Base-by-base conservation (phyloP, 495 filamentous ascomycete genomes). In the Lichenothelia convexa region DNA sequence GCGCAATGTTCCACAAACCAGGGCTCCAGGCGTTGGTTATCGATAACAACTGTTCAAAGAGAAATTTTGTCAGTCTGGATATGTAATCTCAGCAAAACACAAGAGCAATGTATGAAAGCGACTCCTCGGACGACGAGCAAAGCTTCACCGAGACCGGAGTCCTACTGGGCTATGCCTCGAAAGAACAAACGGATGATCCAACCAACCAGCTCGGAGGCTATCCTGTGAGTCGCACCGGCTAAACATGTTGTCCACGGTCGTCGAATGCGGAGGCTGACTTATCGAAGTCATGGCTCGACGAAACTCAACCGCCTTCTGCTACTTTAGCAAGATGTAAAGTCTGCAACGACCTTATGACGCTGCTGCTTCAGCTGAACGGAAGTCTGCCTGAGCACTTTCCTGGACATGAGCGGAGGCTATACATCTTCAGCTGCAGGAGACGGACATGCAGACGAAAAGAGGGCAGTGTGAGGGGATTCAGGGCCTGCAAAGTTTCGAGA, bases 21-120 rank as follows among this genome's bases (percentile, higher is more conserved):
- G n/a, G n/a, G n/a, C n/a, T n/a, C n/a, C n/a, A n/a, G n/a, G n/a
- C n/a, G n/a, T n/a, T n/a, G n/a, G n/a, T n/a, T n/a, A n/a, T n/a
- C n/a, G n/a, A n/a, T n/a, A n/a, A n/a, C n/a, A n/a, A n/a, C n/a
- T n/a, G n/a, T n/a, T n/a, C n/a, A n/a, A n/a, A n/a, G n/a, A n/a
- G n/a, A n/a, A n/a, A n/a, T n/a, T n/a, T n/a, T n/a, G n/a, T n/a
- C n/a, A n/a, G n/a, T n/a, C n/a, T n/a, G n/a, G n/a, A n/a, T n/a
- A n/a, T n/a, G n/a, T n/a, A n/a, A n/a, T n/a, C n/a, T n/a, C n/a
- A n/a, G n/a, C n/a, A n/a, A n/a, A n/a, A n/a, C n/a, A n/a, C n/a
- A n/a, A n/a, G n/a, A n/a, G n/a, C n/a, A n/a, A n/a, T n/a, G n/a
- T 82, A 91, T 51, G 80, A 89, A 45, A 87, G 78, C 50, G 87